Evolutionary conservation across 208 protist species (phyloP).

Genomic region (Porcisia hertigi): DNA sequence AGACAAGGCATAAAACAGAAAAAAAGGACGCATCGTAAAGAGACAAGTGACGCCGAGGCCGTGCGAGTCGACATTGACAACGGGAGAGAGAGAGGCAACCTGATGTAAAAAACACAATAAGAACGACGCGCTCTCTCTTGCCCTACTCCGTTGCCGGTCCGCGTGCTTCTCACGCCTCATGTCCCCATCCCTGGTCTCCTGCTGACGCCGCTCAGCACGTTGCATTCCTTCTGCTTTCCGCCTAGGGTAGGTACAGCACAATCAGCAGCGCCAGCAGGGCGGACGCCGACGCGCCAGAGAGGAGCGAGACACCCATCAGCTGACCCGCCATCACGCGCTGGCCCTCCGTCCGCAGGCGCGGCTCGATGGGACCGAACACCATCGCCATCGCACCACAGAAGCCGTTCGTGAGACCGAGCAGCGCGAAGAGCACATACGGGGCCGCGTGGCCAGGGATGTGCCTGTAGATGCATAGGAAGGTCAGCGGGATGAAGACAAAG

Average conservation of each 20-base stretch:
- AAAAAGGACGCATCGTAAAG: background rate
- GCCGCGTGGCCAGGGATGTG: constrained; percentile 71
- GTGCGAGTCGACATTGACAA: background rate
- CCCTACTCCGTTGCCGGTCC: background rate
- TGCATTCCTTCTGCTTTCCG: background rate
- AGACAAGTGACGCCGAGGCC: background rate
- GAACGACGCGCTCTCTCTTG: background rate
- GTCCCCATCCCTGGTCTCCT: background rate
- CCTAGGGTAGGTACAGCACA: constrained; percentile 61
- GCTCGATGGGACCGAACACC: constrained; percentile 72
- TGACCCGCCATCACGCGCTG: constrained; percentile 82
- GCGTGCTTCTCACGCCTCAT: background rate
- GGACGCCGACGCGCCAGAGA: constrained; percentile 57
- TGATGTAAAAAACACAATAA: no score
- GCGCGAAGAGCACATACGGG: constrained; percentile 59
- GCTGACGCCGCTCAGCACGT: no score
- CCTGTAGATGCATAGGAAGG: constrained; percentile 80
- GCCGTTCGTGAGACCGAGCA: constrained; percentile 76
- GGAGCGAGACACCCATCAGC: constrained; percentile 77
- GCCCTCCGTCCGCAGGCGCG: constrained; percentile 54
- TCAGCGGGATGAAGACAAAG: constrained; percentile 65
- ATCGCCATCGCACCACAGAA: constrained; percentile 75
- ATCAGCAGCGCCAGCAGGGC: constrained; percentile 68
- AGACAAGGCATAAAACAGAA: background rate
- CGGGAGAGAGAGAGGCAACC: background rate